Evolutionary conservation across 805 yeast species (phyloP).

Genomic region (Saturnispora kantuleensis): DNA sequence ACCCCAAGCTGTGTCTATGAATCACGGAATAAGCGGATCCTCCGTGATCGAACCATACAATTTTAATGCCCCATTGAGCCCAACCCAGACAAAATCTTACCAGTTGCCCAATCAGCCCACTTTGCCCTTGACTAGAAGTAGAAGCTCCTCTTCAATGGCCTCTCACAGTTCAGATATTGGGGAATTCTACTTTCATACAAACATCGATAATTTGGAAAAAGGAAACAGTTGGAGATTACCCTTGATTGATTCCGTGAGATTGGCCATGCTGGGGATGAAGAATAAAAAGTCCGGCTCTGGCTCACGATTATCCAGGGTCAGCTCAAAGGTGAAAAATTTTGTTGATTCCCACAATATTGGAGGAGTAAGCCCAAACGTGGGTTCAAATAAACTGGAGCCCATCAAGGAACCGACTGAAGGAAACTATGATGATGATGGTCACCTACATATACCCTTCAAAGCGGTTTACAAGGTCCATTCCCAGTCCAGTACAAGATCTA

Average conservation of each 20-base stretch:
- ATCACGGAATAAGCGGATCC: too few relatives aligned
- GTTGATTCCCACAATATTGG: background rate
- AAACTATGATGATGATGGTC: background rate
- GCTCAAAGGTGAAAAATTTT: background rate
- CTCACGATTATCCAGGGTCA: constrained; percentile 1
- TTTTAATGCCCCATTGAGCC: background rate
- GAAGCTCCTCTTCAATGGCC: constrained; percentile 4
- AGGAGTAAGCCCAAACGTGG: background rate
- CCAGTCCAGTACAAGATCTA: background rate
- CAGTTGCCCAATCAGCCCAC: background rate
- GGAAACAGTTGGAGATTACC: constrained; percentile 22
- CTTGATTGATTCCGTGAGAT: constrained; percentile 24
- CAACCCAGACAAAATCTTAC: background rate
- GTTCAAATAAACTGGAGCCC: background rate
- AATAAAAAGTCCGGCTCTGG: constrained; percentile 1
- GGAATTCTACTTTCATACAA: constrained; percentile 16
- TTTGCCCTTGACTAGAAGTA: background rate
- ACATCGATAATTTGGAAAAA: constrained; percentile 21
- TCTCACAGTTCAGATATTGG: constrained; percentile 9
- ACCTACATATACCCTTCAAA: background rate
- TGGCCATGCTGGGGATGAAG: constrained; percentile 15
- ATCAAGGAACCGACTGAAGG: background rate
- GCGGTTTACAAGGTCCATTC: constrained; percentile 1
- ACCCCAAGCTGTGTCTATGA: too few relatives aligned
- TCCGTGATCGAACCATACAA: background rate